A percentile compares a stretch with the other conserved stretches of the same genome.
These are phyloP conservation scores for Phytophthora sansomeana DNA, from an alignment of 352 stramenopile genomes.

Conservation along the genomic window DNA sequence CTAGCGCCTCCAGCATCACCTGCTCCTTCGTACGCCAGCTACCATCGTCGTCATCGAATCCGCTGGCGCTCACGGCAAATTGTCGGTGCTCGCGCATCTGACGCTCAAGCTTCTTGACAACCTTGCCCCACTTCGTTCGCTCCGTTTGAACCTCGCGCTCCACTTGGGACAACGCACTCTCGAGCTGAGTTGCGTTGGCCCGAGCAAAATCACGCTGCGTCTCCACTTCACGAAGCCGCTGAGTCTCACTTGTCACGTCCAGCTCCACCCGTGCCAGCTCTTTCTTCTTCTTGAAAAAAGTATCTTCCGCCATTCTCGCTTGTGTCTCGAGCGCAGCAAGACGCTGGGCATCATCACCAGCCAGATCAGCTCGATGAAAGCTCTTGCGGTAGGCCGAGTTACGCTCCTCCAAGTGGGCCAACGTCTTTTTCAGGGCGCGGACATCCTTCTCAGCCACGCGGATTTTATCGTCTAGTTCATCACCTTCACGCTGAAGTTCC, in stretches of 20 bases:
- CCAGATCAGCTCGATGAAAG: constrained; percentile 92
- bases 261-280: constrained; percentile 92
- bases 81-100: constrained; percentile 73
- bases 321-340: constrained; percentile 91
- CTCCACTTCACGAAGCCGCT: constrained; percentile 75
- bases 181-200: constrained; percentile 71
- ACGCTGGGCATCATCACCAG: constrained; percentile 84
- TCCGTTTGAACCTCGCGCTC: constrained; percentile 77
- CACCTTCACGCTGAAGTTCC: constrained; percentile 95
- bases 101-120: constrained; percentile 75
- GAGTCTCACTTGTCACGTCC: constrained; percentile 78
- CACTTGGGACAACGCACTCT: constrained; percentile 65
- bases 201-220: constrained; percentile 69
- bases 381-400: constrained; percentile 96
- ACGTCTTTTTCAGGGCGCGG: constrained; percentile 92
- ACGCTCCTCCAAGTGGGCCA: constrained; percentile 91
- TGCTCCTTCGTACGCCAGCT: constrained; percentile 79
- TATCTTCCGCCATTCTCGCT: constrained; percentile 86
- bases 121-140: constrained; percentile 73
- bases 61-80: constrained; percentile 29
- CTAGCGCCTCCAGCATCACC: constrained; percentile 78
- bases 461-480: constrained; percentile 96
- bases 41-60: constrained; percentile 19
- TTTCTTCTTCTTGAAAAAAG: constrained; percentile 95
- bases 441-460: constrained; percentile 94